Conservation (phyloP, 495 filamentous ascomycete species). For the Aspergillus ostianus region DNA sequence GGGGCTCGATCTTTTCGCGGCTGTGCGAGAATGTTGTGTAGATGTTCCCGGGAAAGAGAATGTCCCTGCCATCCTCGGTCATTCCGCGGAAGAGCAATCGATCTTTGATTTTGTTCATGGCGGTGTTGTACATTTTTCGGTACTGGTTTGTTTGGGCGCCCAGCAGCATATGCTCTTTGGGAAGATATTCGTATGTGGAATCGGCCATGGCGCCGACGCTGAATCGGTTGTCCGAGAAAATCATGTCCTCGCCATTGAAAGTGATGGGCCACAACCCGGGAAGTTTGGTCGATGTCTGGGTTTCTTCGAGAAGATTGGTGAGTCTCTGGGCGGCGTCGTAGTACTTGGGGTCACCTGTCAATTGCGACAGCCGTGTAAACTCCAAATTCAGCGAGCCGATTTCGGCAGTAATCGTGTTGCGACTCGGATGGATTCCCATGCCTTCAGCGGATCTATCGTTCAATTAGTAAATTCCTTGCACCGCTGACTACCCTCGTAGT, state of each 20-base stretch:
- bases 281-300: constrained; percentile 65
- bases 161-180: constrained; percentile 77
- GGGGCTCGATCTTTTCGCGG: constrained; percentile 33
- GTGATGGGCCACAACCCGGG: constrained; percentile 82
- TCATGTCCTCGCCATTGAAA: constrained; percentile 59
- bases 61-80: constrained; percentile 69
- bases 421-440: constrained; percentile 38
- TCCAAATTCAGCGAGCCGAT: constrained; percentile 85
- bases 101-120: constrained; percentile 67
- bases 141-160: constrained; percentile 80
- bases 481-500: neutral
- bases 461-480: neutral
- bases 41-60: constrained; percentile 70
- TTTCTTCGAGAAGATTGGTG: constrained; percentile 72
- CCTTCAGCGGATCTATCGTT: constrained; percentile 34
- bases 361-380: constrained; percentile 88
- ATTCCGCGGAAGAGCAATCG: constrained; percentile 80
- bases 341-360: constrained; percentile 82
- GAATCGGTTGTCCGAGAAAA: constrained; percentile 54
- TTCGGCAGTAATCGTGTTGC: constrained; percentile 65
- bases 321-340: constrained; percentile 93
- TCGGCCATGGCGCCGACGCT: constrained; percentile 87
- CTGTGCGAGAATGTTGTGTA: constrained; percentile 22
- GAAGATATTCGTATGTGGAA: constrained; percentile 93
- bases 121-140: constrained; percentile 70